phyloP scores from a whole-genome alignment of 2,329 filamentous ascomycete genomes.

The Pezicula carpinea region DNA sequence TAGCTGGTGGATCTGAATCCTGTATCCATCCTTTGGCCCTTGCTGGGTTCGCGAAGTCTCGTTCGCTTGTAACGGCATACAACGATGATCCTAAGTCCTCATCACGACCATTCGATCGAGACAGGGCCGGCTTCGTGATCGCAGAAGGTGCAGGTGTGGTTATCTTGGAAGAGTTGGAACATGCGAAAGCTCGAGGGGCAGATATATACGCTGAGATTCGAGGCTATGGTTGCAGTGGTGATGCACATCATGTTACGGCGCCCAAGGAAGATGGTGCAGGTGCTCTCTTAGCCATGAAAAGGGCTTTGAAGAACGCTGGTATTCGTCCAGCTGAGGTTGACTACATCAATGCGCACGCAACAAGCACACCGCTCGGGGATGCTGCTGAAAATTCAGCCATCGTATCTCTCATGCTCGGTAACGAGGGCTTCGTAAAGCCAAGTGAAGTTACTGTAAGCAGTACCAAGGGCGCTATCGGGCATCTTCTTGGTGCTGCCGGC shows the following conservation, averaged over 20 bases:
- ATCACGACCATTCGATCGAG: constrained; percentile 82
- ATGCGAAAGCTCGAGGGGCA: constrained; percentile 75
- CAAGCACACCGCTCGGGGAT: constrained; percentile 81
- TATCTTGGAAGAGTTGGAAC: constrained; percentile 84
- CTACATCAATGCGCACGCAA: constrained; percentile 96
- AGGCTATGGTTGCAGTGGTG: constrained; percentile 86
- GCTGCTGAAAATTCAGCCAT: constrained; percentile 84
- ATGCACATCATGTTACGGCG: constrained; percentile 91
- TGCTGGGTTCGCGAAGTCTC: constrained; percentile 82
- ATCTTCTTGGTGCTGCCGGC: constrained; percentile 86
- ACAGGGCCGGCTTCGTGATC: constrained; percentile 83
- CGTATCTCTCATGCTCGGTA: constrained; percentile 68
- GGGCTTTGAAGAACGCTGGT: constrained; percentile 68
- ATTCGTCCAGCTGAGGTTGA: constrained; percentile 68
- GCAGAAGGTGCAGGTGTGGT: constrained; percentile 87
- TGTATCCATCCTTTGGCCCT: constrained; percentile 94
- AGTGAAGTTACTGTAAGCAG: constrained; percentile 77
- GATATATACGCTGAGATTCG: constrained; percentile 82
- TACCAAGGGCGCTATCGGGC: constrained; percentile 89
- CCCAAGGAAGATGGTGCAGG: constrained; percentile 79
- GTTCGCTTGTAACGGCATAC: constrained; percentile 77
- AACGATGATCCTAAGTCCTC: constrained; percentile 67
- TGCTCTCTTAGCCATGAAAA: constrained; percentile 79
- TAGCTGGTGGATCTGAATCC: constrained; percentile 91
- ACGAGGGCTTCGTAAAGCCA: constrained; percentile 58